phyloP scores from a whole-genome alignment of 805 yeast species.

The Naumovozyma dairenensis region DNA sequence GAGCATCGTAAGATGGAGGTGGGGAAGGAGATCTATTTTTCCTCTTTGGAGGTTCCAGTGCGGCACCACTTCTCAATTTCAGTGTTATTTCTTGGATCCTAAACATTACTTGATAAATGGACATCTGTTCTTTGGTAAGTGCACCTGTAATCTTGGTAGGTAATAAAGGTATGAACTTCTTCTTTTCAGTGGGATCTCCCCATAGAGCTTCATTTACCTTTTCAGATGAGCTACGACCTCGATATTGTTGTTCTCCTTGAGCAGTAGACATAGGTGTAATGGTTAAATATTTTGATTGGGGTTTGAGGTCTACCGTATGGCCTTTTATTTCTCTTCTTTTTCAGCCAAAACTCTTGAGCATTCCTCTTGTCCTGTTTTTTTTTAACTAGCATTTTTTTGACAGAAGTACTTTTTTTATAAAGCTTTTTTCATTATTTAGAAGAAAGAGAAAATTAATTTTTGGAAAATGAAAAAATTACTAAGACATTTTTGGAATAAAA shows the following conservation, averaged over 20 bases:
- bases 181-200: conserved; percentile 6
- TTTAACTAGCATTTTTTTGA: too few species aligned
- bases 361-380: too few species aligned
- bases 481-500: too few species aligned
- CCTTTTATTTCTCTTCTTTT: too few species aligned
- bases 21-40: conserved; percentile 70
- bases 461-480: too few species aligned
- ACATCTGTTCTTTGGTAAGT: conserved; percentile 68
- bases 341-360: too few species aligned
- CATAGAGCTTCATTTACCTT: conserved; percentile 6
- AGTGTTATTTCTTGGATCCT: conserved; percentile 74
- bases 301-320: too few species aligned
- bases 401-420: too few species aligned
- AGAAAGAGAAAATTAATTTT: too few species aligned
- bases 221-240: conserved; percentile 3
- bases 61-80: conserved; percentile 32
- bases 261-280: not conserved
- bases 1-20: conserved; percentile 77
- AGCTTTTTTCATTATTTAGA: too few species aligned
- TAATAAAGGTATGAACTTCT: conserved; percentile 13
- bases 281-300: too few species aligned
- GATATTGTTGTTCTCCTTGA: conserved; percentile 1
- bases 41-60: conserved; percentile 35
- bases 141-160: conserved; percentile 39
- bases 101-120: conserved; percentile 56